phyloP scores from a whole-genome alignment of 805 yeast species.

The Saccharomycopsis fermentans region DNA sequence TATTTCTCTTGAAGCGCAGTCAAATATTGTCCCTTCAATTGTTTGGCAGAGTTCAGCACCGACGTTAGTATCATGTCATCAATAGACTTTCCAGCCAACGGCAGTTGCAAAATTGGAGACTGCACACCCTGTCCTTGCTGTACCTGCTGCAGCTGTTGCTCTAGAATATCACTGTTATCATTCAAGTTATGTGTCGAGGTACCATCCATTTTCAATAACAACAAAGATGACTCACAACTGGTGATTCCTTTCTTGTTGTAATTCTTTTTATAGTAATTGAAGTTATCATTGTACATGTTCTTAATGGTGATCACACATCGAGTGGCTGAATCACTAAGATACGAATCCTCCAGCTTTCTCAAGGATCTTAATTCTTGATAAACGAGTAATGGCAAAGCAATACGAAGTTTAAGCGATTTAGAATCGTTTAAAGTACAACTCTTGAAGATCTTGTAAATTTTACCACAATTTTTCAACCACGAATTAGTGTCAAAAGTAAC shows the following conservation, averaged over 20 bases:
- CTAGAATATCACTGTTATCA: slow-evolving; percentile 9
- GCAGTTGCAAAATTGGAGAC: slow-evolving; percentile 2
- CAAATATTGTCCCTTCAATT: slow-evolving; percentile 7
- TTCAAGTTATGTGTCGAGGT: slow-evolving; percentile 4
- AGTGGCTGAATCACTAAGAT: slow-evolving; percentile 72
- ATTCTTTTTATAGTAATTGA: slow-evolving; percentile 8
- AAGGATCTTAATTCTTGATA: slow-evolving; percentile 69
- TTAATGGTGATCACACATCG: slow-evolving; percentile 67
- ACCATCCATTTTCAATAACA: slow-evolving; percentile 16
- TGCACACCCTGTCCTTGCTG: slow-evolving; percentile 4
- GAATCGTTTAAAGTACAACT: slow-evolving; percentile 38
- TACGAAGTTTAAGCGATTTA: slow-evolving; percentile 8
- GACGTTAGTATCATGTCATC: slow-evolving; percentile 14
- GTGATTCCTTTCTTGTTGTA: background rate
- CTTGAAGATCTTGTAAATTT: slow-evolving; percentile 57
- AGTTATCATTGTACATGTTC: slow-evolving; percentile 44
- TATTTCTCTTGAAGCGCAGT: slow-evolving; percentile 6
- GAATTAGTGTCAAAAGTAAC: slow-evolving; percentile 68
- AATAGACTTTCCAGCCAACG: slow-evolving; percentile 10
- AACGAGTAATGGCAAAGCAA: slow-evolving; percentile 48
- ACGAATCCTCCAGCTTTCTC: slow-evolving; percentile 59
- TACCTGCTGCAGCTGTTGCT: background rate
- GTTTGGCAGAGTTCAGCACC: slow-evolving; percentile 11
- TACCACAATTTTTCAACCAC: slow-evolving; percentile 75
- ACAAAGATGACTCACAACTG: slow-evolving; percentile 5